phyloP scores from a whole-genome alignment of 352 stramenopile genomes.

The Thraustotheca clavata region DNA sequence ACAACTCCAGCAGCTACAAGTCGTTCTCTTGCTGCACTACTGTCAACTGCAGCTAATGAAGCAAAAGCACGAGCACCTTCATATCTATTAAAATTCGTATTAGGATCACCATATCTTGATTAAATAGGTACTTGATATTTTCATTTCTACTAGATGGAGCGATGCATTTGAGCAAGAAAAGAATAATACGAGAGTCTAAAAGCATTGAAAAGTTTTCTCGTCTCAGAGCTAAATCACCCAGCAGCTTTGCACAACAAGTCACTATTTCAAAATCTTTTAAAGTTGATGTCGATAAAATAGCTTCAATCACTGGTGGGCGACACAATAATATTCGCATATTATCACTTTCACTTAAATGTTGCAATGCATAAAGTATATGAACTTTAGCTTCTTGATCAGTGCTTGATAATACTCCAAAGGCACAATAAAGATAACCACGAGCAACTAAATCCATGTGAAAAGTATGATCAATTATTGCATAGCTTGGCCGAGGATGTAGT shows the following conservation, averaged over 20 bases:
- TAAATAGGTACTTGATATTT: slow-evolving; percentile 47
- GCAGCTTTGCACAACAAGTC: slow-evolving; percentile 55
- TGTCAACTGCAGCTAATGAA: neutral
- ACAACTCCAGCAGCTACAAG: slow-evolving; percentile 56
- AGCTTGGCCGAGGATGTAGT: neutral
- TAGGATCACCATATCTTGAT: too few species aligned
- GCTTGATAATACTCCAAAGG: slow-evolving; percentile 32
- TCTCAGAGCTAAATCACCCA: slow-evolving; percentile 66
- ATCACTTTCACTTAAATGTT: slow-evolving; percentile 52
- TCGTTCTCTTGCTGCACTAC: neutral
- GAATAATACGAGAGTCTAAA: slow-evolving; percentile 50
- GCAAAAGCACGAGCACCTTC: slow-evolving; percentile 13
- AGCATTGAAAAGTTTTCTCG: slow-evolving; percentile 66
- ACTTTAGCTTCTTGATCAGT: neutral
- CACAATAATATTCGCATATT: slow-evolving; percentile 59
- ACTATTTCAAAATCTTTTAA: slow-evolving; percentile 48
- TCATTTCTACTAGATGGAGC: slow-evolving; percentile 41
- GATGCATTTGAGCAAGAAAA: slow-evolving; percentile 63
- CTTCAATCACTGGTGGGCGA: slow-evolving; percentile 46
- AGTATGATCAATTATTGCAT: slow-evolving; percentile 40
- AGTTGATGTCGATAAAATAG: slow-evolving; percentile 54
- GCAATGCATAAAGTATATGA: slow-evolving; percentile 21
- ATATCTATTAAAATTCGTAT: slow-evolving; percentile 10
- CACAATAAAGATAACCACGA: slow-evolving; percentile 56
- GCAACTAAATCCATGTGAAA: slow-evolving; percentile 67